Conservation (phyloP, 129 eudicot species). For the Rutidosis leptorrhynchoides region DNA sequence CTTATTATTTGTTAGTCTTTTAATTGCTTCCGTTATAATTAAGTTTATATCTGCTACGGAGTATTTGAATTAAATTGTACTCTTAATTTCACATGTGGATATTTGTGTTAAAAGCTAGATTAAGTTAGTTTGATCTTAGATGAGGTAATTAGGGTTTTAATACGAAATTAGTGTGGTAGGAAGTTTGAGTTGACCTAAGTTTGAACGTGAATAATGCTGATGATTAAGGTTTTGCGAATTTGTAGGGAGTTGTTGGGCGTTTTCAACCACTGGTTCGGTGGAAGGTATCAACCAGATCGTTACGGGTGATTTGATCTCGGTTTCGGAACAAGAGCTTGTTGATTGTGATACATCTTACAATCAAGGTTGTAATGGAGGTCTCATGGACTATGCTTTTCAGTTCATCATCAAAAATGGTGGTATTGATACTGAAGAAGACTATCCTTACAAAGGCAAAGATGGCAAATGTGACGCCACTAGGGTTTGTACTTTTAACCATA, state of each 20-base stretch:
- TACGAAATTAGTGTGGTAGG: neutral
- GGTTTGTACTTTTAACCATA: conserved; percentile 32
- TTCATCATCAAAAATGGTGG: conserved; percentile 87
- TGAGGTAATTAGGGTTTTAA: neutral
- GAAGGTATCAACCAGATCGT: conserved; percentile 80
- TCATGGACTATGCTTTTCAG: conserved; percentile 86
- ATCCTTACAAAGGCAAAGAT: conserved; percentile 65
- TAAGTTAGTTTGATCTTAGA: neutral
- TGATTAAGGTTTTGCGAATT: neutral
- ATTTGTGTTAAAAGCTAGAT: neutral
- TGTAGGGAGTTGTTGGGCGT: conserved; percentile 99
- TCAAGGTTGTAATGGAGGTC: conserved; percentile 89
- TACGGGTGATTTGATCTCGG: conserved; percentile 50
- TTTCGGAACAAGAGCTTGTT: conserved; percentile 96
- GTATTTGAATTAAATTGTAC: neutral
- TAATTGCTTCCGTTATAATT: neutral
- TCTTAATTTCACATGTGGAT: neutral
- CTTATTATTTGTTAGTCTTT: neutral
- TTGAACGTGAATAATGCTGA: neutral
- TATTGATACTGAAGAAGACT: conserved; percentile 76
- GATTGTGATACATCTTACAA: conserved; percentile 66
- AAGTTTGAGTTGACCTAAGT: neutral
- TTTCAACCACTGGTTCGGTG: conserved; percentile 72
- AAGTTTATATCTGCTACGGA: neutral
- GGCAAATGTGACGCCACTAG: conserved; percentile 64